Conservation (phyloP, 176 grass and related monocot genomes). For the Zoysia pacifica region DNA sequence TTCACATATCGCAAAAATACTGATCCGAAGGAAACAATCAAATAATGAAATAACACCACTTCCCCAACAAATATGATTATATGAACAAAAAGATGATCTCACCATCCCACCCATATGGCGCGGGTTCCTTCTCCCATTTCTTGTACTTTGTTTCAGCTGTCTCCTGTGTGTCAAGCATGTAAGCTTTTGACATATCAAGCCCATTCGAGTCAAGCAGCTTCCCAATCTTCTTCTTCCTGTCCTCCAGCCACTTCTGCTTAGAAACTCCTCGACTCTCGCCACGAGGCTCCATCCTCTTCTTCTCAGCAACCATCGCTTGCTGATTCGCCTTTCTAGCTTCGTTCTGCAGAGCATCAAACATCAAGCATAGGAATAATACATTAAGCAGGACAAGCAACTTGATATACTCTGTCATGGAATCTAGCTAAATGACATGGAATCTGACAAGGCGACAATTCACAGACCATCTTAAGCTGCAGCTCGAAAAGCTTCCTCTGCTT, state of each 20-base stretch:
- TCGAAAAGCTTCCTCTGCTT: constrained; percentile 84
- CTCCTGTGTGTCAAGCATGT: constrained; percentile 95
- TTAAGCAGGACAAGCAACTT: neutral
- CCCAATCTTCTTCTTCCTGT: constrained; percentile 94
- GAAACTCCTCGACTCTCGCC: constrained; percentile 80
- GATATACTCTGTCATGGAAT: neutral
- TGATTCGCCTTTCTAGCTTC: constrained; percentile 95
- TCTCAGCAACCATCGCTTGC: constrained; percentile 86
- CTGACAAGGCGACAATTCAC: neutral
- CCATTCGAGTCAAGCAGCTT: constrained; percentile 94
- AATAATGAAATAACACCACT: neutral
- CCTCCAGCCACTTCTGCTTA: constrained; percentile 94
- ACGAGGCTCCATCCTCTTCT: constrained; percentile 85
- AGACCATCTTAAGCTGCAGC: constrained; percentile 87
- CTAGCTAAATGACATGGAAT: neutral
- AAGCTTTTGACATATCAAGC: constrained; percentile 86
- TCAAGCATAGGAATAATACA: neutral
- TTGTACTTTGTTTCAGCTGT: constrained; percentile 83
- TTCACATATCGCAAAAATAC: neutral
- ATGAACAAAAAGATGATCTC: constrained; percentile 12
- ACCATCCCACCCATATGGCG: constrained; percentile 94
- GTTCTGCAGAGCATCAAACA: constrained; percentile 44
- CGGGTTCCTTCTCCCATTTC: constrained; percentile 96
- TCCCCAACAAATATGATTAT: neutral
- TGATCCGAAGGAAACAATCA: no score